phyloP scores from a whole-genome alignment of 768 basidiomycete genomes.

The Tulasnella sp. region DNA sequence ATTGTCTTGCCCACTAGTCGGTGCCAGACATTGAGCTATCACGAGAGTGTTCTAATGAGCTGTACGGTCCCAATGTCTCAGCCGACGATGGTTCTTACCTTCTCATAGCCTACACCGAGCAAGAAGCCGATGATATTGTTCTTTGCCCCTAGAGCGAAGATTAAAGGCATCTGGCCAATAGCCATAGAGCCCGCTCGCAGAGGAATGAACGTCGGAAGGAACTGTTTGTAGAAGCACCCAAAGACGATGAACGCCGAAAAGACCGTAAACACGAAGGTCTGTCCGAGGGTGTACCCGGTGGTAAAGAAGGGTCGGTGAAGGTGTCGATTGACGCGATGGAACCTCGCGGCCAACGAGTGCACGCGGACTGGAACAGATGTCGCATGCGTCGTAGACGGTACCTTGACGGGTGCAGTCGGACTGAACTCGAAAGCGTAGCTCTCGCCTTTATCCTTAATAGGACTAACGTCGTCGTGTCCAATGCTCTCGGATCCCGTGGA shows the following conservation, averaged over 20 bases:
- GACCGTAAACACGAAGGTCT: not conserved
- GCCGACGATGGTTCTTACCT: constrained; percentile 1
- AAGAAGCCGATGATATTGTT: constrained; percentile 13
- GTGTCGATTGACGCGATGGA: not conserved
- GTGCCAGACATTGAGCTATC: constrained; percentile 63
- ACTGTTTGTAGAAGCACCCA: not conserved
- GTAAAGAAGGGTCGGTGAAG: not conserved
- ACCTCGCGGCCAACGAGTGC: not conserved
- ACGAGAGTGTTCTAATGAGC: not conserved
- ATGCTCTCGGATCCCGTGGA: not conserved
- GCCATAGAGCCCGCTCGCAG: not conserved
- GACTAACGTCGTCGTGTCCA: not conserved
- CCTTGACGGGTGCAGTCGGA: not conserved
- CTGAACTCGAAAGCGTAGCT: not conserved
- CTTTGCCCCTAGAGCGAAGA: constrained; percentile 11
- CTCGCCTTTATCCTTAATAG: not conserved
- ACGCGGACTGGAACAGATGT: not conserved
- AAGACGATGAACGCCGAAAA: constrained; percentile 9
- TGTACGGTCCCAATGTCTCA: not conserved
- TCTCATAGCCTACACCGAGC: constrained; percentile 12
- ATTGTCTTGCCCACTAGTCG: constrained; percentile 52
- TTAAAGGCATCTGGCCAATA: constrained; percentile 12
- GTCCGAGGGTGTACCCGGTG: constrained; percentile 2
- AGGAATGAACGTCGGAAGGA: constrained; percentile 5
- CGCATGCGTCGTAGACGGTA: not conserved